A percentile compares a stretch with the other conserved stretches of the same genome.
phyloP scores from a whole-genome alignment of 2,329 filamentous ascomycete genomes.

The Didymella segeticola region DNA sequence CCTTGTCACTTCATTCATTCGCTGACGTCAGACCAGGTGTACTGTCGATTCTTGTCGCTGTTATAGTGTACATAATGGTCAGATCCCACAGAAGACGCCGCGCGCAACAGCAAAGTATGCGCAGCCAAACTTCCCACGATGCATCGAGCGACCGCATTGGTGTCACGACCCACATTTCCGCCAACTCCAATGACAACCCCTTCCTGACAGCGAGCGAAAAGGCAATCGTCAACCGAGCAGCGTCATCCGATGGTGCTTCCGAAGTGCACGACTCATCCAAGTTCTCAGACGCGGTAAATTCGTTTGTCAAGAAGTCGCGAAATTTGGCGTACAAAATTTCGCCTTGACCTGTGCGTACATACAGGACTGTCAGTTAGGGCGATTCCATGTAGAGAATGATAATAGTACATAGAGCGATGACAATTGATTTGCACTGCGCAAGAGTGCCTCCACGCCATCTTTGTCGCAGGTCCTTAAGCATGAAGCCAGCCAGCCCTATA shows the following conservation, averaged over 20 bases:
- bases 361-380: neutral
- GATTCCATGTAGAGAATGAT: neutral
- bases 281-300: conserved; percentile 9
- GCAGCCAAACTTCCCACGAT: neutral
- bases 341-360: neutral
- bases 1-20: no score
- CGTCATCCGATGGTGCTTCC: neutral
- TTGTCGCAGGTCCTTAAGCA: no score
- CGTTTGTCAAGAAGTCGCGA: conserved; percentile 11
- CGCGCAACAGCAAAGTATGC: neutral
- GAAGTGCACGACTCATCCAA: neutral
- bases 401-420: neutral
- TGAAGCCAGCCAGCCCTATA: no score
- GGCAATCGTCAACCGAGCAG: conserved; percentile 5
- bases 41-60: conserved; percentile 3
- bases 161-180: conserved; percentile 1
- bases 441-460: no score
- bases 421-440: neutral
- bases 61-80: conserved; percentile 2
- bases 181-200: conserved; percentile 3
- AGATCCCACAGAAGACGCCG: neutral
- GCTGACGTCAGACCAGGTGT: neutral
- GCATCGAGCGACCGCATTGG: neutral
- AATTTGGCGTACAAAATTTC: conserved; percentile 18
- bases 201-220: conserved; percentile 17